Base-by-base conservation (phyloP, 2,329 filamentous ascomycete species). In the Nigrospora oryzae region DNA sequence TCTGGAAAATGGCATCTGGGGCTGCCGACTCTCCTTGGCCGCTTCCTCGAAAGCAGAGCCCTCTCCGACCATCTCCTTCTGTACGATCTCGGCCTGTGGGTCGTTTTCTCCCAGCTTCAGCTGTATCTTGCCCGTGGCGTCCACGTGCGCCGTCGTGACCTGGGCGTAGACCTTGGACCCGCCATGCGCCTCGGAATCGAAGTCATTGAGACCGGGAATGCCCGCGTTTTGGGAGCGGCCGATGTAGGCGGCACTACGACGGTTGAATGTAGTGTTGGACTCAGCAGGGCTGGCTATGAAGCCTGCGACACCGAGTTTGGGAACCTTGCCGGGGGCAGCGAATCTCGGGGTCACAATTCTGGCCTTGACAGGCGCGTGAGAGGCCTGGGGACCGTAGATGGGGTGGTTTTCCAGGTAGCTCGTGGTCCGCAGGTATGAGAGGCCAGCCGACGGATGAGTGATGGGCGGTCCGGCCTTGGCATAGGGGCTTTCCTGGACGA, bases 401-500 rank as follows among this genome's bases (percentile, higher is more conserved):
- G 79, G 73, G 57, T 83, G 77, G 59, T 82, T 82, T 47, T 78
- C 71, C 53, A 77, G 61, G 59, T 68, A 77, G 35, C 71, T 67
- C 34, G 61, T 62, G 1, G 77, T 79, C 43, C 79, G 74, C 46
- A 82, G 64, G 60, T 83, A 83, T 44, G 77, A 79, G 43, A 83
- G 66, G 47, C 79, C 79, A 31, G 74, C 79, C 13, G 79, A 83
- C 4, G 79, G 79, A 51, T 83, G 79, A 16, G 74, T 79, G 8
- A 69, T 65, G 1, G 79, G 79, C n/a, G 79, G 79, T 2, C 79
- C 79, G 13, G 64, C 58, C 40, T 66, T 64, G 11, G 71, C 69
- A 49, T 78, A 81, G 1, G 73, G 73, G 48, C 59, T 70, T 28
- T 52, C 51, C 19, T 49, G 46, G 15, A 42, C 44, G 44, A 61